Conservation (phyloP, 1,284 basidiomycete species). For the Retiboletus fuscus region DNA sequence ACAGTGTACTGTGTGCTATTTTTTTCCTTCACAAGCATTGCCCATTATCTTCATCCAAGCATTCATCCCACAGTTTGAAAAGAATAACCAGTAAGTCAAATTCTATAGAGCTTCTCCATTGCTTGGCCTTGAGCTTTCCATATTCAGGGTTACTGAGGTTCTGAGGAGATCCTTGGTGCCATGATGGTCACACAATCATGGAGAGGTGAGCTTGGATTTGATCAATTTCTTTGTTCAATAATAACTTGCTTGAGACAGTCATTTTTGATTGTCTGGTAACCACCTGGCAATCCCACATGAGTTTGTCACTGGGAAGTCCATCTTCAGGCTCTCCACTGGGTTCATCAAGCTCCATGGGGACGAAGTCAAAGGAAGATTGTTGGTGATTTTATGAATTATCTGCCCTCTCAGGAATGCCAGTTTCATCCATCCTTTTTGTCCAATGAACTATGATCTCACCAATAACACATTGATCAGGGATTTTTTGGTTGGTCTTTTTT, state of each 20-base stretch:
- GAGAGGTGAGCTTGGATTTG: not conserved
- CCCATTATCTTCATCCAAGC: not conserved
- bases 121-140: not conserved
- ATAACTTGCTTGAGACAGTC: not conserved
- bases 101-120: not conserved
- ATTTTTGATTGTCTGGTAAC: no score
- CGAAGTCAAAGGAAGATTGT: no score
- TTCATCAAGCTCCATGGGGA: no score
- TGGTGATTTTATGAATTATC: no score
- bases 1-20: slow-evolving; percentile 31
- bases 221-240: not conserved
- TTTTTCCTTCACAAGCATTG: not conserved
- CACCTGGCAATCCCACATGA: not conserved
- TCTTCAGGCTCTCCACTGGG: not conserved
- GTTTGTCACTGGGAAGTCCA: not conserved
- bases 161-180: not conserved
- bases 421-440: no score
- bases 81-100: not conserved
- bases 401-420: no score
- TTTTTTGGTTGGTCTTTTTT: not conserved
- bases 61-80: not conserved
- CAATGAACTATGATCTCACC: no score
- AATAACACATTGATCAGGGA: not conserved
- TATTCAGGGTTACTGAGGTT: not conserved
- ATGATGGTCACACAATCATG: not conserved